A percentile compares a stretch with the other conserved stretches of the same genome.
These are phyloP conservation scores for Termitomyces sp. DNA, from an alignment of 768 basidiomycete genomes.

Conservation along the genomic window DNA sequence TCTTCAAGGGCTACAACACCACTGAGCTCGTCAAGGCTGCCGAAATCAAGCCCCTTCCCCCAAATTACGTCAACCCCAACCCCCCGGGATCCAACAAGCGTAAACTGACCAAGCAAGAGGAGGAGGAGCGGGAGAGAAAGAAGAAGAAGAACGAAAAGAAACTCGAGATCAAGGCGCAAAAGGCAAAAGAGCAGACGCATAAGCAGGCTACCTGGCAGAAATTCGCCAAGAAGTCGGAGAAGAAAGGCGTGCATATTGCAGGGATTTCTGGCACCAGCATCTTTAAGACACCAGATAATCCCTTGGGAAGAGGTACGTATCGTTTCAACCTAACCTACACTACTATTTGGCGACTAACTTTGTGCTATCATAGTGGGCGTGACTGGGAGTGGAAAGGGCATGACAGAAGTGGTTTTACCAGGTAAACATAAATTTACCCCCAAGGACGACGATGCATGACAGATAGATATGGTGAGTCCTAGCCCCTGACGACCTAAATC, in stretches of 20 bases:
- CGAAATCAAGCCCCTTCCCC: constrained; percentile 69
- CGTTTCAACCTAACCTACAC: constrained; percentile 14
- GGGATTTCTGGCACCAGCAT: constrained; percentile 88
- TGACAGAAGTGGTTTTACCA: constrained; percentile 71
- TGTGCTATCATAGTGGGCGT: constrained; percentile 69
- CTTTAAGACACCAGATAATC: constrained; percentile 94
- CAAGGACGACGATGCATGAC: constrained; percentile 42
- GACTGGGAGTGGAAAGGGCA: constrained; percentile 85
- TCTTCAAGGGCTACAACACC: constrained; percentile 90
- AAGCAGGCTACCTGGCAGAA: constrained; percentile 93
- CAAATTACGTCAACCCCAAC: constrained; percentile 46
- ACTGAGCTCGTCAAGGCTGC: constrained; percentile 78
- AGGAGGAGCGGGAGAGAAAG: constrained; percentile 85
- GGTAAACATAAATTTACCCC: constrained; percentile 75
- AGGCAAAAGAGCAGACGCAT: constrained; percentile 82
- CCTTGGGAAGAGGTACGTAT: constrained; percentile 73
- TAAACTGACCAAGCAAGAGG: constrained; percentile 76
- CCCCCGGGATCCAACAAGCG: constrained; percentile 62
- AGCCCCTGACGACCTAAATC: not conserved
- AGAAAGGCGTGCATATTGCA: constrained; percentile 89
- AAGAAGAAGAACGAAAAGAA: constrained; percentile 97
- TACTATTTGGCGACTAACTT: constrained; percentile 19
- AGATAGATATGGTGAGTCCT: constrained; percentile 10
- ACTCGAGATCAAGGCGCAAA: constrained; percentile 75
- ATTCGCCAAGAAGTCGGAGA: constrained; percentile 92